These are phyloP conservation scores for Pichia pseudocactophila DNA, from an alignment of 805 yeast genomes.

Conservation along the genomic window DNA sequence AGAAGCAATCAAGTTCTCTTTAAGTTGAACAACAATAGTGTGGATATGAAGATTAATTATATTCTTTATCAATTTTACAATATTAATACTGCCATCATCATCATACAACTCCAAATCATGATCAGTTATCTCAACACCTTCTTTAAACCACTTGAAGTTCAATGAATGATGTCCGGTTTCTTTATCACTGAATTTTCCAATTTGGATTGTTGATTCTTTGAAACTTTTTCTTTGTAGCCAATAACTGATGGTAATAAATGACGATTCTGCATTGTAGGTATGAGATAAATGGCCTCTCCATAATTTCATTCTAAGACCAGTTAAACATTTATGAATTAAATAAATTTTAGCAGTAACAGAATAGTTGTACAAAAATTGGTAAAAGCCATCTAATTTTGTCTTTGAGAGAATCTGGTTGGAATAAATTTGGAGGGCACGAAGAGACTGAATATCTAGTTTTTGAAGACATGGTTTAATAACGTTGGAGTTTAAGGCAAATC, in stretches of 20 bases:
- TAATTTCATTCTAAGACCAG: constrained; percentile 37
- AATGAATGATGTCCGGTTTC: constrained; percentile 23
- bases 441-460: constrained; percentile 25
- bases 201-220: constrained; percentile 47
- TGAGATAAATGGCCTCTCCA: constrained; percentile 59
- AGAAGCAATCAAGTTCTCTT: constrained; percentile 22
- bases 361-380: constrained; percentile 48
- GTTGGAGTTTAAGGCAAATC: constrained; percentile 39
- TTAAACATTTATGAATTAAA: constrained; percentile 48
- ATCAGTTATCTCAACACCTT: constrained; percentile 30
- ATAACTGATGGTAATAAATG: constrained; percentile 49
- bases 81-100: constrained; percentile 26
- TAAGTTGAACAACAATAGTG: constrained; percentile 27
- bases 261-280: constrained; percentile 44
- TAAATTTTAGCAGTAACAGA: constrained; percentile 58
- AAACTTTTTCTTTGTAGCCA: constrained; percentile 47
- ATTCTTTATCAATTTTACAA: constrained; percentile 30
- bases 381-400: constrained; percentile 42
- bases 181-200: constrained; percentile 43
- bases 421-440: constrained; percentile 40
- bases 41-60: constrained; percentile 35
- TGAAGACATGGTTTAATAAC: constrained; percentile 21
- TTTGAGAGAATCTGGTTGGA: constrained; percentile 44
- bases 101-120: constrained; percentile 26
- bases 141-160: constrained; percentile 54